A percentile compares a stretch with the other conserved stretches of the same genome.
Conservation (phyloP, 495 filamentous ascomycete genomes). For the Darksidea phi region DNA sequence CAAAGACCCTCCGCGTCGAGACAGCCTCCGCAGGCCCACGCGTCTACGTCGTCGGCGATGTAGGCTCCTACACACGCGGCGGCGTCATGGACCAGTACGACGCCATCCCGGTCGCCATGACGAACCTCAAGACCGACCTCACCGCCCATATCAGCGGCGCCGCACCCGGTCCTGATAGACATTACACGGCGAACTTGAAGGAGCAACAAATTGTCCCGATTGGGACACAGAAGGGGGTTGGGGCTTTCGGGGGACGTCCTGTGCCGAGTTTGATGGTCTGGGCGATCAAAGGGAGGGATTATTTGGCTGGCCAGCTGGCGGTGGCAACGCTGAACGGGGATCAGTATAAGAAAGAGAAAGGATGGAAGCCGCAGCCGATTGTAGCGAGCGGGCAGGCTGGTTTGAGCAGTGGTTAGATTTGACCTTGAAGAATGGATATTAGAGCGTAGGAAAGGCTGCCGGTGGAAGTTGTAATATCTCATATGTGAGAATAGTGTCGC, state of each 20-base stretch:
- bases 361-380: conserved; percentile 23
- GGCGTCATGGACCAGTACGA: conserved; percentile 47
- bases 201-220: conserved; percentile 55
- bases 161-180: conserved; percentile 29
- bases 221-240: conserved; percentile 55
- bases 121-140: conserved; percentile 51
- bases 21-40: conserved; percentile 46
- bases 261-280: conserved; percentile 58
- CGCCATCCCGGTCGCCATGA: conserved; percentile 47
- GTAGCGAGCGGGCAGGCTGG: neutral
- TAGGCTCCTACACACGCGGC: conserved; percentile 37
- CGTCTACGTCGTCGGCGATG: conserved; percentile 54
- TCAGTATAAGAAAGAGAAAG: conserved; percentile 52
- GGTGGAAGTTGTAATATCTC: conserved; percentile 3
- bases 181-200: conserved; percentile 35
- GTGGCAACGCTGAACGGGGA: conserved; percentile 52
- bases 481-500: neutral
- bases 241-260: conserved; percentile 53
- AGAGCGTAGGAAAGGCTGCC: neutral
- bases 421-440: neutral
- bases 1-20: conserved; percentile 47
- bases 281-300: conserved; percentile 63
- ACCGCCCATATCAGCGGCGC: conserved; percentile 35
- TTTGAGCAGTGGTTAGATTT: conserved; percentile 9
- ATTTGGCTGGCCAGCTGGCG: conserved; percentile 53